phyloP scores from a whole-genome alignment of 768 basidiomycete species.

The Boletus insuetus region DNA sequence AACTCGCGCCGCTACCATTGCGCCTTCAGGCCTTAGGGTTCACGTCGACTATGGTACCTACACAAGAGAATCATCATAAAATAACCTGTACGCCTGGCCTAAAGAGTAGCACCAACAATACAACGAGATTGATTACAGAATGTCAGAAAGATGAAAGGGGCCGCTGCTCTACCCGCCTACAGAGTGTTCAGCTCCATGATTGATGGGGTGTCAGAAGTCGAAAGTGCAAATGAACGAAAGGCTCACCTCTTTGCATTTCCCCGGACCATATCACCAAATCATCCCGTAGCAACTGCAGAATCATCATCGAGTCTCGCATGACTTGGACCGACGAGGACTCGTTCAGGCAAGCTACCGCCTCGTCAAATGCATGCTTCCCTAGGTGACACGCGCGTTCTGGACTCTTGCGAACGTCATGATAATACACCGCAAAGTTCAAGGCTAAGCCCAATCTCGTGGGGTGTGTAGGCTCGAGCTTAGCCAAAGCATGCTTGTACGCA shows the following conservation, averaged over 20 bases:
- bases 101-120: not conserved
- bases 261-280: slow-evolving; percentile 85
- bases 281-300: slow-evolving; percentile 78
- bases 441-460: slow-evolving; percentile 87
- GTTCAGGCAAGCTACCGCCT: slow-evolving; percentile 70
- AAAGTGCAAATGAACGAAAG: slow-evolving; percentile 1
- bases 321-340: slow-evolving; percentile 40
- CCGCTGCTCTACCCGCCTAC: slow-evolving; percentile 11
- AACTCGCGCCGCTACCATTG: not conserved
- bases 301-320: slow-evolving; percentile 75
- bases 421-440: slow-evolving; percentile 93
- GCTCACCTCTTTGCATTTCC: slow-evolving; percentile 55
- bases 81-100: slow-evolving; percentile 9
- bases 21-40: not conserved
- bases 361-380: slow-evolving; percentile 91
- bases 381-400: slow-evolving; percentile 86
- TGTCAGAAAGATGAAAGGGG: not conserved
- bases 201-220: slow-evolving; percentile 10
- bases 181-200: slow-evolving; percentile 25
- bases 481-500: slow-evolving; percentile 79
- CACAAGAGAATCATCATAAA: slow-evolving; percentile 5
- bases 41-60: not conserved
- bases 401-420: slow-evolving; percentile 81
- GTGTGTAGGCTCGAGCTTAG: slow-evolving; percentile 73
- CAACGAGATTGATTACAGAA: not conserved